Percentiles rank a stretch among this genome's conserved stretches.
Evolutionary conservation across 129 eudicot species (phyloP).

Genomic region (Centella asiatica): DNA sequence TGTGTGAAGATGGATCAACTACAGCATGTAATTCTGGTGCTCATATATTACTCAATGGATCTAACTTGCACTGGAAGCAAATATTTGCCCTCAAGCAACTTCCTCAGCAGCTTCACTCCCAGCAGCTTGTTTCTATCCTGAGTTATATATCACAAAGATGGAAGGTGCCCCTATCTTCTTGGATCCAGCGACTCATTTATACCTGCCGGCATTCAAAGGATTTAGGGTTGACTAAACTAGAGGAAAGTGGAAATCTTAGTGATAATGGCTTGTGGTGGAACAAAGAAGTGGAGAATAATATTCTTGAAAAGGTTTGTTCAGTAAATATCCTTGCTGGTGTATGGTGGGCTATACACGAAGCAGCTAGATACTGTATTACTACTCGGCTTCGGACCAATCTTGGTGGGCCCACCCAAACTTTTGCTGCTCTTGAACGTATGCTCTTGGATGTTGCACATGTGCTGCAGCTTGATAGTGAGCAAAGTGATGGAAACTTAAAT

Average conservation of each 20-base stretch:
- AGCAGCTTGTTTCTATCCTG: conserved; percentile 87
- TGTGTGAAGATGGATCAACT: conserved; percentile 32
- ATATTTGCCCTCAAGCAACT: conserved; percentile 79
- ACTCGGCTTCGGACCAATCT: conserved; percentile 96
- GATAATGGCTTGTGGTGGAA: conserved; percentile 52
- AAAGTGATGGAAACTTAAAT: conserved; percentile 66
- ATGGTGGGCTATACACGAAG: conserved; percentile 99
- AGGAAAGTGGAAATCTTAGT: conserved; percentile 41
- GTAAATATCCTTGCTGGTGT: conserved; percentile 85
- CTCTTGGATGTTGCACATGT: conserved; percentile 83
- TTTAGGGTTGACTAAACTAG: conserved; percentile 36
- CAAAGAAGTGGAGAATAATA: conserved; percentile 51
- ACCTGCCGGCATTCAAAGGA: conserved; percentile 56
- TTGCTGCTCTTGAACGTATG: conserved; percentile 97
- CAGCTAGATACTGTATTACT: conserved; percentile 89
- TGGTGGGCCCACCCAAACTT: conserved; percentile 99
- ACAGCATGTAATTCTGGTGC: conserved; percentile 20
- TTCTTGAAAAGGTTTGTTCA: conserved; percentile 62
- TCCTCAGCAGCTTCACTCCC: conserved; percentile 87
- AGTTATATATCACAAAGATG: conserved; percentile 96
- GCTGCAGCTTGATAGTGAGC: conserved; percentile 69
- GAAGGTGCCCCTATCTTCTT: conserved; percentile 96
- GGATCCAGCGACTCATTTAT: conserved; percentile 82
- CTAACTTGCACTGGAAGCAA: conserved; percentile 73
- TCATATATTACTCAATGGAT: conserved; percentile 20